Evolutionary conservation across 495 filamentous ascomycete species (phyloP).

Genomic region (Hyphodiscus hymeniophilus): DNA sequence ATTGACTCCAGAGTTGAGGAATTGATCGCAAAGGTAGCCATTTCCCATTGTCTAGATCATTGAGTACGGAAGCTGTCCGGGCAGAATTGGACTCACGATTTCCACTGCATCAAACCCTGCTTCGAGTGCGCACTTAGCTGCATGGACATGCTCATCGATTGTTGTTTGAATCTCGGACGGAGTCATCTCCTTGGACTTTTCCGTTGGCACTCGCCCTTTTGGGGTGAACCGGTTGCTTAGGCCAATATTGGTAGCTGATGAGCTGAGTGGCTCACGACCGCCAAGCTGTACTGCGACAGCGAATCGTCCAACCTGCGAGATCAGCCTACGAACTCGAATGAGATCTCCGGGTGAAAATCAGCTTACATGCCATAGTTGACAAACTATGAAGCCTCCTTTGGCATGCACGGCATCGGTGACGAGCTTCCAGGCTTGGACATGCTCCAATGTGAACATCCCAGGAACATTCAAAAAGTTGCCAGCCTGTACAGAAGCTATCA

Average conservation of each 20-base stretch:
- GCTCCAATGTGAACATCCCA: constrained; percentile 38
- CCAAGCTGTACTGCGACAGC: constrained; percentile 10
- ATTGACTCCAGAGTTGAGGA: constrained; percentile 53
- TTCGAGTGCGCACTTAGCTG: constrained; percentile 49
- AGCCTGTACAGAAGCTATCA: constrained; percentile 37
- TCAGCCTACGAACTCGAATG: no score
- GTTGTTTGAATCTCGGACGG: constrained; percentile 34
- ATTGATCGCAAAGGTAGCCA: constrained; percentile 69
- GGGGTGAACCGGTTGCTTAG: constrained; percentile 4
- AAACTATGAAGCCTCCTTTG: constrained; percentile 42
- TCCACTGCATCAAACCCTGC: constrained; percentile 64
- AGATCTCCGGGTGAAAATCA: no score
- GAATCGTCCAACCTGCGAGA: constrained; percentile 6
- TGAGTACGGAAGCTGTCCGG: background rate
- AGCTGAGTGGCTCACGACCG: constrained; percentile 11
- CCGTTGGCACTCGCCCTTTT: constrained; percentile 7
- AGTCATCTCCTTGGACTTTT: constrained; percentile 30
- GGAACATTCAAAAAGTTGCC: constrained; percentile 42
- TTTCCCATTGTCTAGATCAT: constrained; percentile 41
- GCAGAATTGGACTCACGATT: constrained; percentile 36
- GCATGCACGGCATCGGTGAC: constrained; percentile 43
- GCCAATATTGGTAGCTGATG: constrained; percentile 7
- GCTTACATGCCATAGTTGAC: constrained; percentile 42
- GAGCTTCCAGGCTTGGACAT: constrained; percentile 38
- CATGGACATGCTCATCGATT: constrained; percentile 31